phyloP scores from a whole-genome alignment of 148 eudicot species.

The Silene uniflora region DNA sequence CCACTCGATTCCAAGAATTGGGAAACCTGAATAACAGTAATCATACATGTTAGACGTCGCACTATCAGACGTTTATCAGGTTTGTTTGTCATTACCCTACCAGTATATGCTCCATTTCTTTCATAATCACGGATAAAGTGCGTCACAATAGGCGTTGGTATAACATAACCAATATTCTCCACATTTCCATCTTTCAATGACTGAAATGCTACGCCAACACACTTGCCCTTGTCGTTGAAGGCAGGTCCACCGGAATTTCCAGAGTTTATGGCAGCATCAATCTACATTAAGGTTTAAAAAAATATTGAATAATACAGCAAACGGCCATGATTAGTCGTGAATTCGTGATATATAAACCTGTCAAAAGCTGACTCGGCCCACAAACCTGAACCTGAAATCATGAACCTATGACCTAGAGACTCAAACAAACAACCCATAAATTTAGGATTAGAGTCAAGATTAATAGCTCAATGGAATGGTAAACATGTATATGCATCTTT shows the following conservation, averaged over 20 bases:
- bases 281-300: conserved; percentile 28
- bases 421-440: background rate
- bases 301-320: background rate
- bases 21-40: conserved; percentile 49
- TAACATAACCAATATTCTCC: conserved; percentile 85
- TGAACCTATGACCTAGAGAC: too few relatives aligned
- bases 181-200: conserved; percentile 74
- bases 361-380: background rate
- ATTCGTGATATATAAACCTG: background rate
- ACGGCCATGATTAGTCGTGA: too few relatives aligned
- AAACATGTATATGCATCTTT: background rate
- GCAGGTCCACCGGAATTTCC: conserved; percentile 95
- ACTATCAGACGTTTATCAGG: background rate
- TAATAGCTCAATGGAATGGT: too few relatives aligned
- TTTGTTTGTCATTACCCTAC: conserved; percentile 26
- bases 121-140: conserved; percentile 77
- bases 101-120: conserved; percentile 76
- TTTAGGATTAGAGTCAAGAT: background rate
- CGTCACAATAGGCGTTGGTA: conserved; percentile 80
- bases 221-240: conserved; percentile 60
- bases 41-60: background rate
- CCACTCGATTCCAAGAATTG: conserved; percentile 80
- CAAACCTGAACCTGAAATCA: too few relatives aligned
- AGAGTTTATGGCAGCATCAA: conserved; percentile 89
- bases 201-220: conserved; percentile 89